Percentiles rank a stretch among this genome's conserved stretches.
These are phyloP conservation scores for Ophiostoma novo-ulmi DNA, from an alignment of 2,329 filamentous ascomycete species.

Conservation along the genomic window DNA sequence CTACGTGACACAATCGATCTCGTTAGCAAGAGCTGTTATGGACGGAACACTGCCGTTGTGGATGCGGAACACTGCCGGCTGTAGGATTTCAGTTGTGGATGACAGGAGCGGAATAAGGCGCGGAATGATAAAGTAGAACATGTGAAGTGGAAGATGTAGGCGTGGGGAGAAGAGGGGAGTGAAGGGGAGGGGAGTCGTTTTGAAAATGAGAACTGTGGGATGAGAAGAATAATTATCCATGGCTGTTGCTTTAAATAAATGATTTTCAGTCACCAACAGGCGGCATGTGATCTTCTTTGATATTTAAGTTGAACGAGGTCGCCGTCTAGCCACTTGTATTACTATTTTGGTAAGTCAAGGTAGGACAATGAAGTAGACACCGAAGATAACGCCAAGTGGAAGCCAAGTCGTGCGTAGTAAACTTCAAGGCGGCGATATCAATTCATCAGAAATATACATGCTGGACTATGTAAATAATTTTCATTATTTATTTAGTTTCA, in stretches of 20 bases:
- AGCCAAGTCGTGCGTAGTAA: not conserved
- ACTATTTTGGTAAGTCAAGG: not conserved
- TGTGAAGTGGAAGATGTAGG: not conserved
- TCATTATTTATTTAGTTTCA: no score
- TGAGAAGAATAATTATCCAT: no score
- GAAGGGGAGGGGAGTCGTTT: not conserved
- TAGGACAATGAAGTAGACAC: not conserved
- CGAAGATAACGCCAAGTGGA: not conserved
- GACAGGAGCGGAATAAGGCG: not conserved
- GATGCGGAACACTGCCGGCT: not conserved
- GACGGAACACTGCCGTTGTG: not conserved
- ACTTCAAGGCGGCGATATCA: no score
- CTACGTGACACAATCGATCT: not conserved
- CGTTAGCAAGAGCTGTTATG: not conserved
- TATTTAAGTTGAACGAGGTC: no score
- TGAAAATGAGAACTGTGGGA: no score
- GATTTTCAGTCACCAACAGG: no score
- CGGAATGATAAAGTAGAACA: not conserved
- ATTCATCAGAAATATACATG: no score
- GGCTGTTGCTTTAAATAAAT: no score
- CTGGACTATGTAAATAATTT: no score
- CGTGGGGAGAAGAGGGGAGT: no score
- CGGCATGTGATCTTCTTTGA: no score
- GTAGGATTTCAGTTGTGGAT: not conserved
- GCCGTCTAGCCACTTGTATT: not conserved